Evolutionary conservation across 2,329 filamentous ascomycete species (phyloP).

Genomic region (Colletotrichum plurivorum): DNA sequence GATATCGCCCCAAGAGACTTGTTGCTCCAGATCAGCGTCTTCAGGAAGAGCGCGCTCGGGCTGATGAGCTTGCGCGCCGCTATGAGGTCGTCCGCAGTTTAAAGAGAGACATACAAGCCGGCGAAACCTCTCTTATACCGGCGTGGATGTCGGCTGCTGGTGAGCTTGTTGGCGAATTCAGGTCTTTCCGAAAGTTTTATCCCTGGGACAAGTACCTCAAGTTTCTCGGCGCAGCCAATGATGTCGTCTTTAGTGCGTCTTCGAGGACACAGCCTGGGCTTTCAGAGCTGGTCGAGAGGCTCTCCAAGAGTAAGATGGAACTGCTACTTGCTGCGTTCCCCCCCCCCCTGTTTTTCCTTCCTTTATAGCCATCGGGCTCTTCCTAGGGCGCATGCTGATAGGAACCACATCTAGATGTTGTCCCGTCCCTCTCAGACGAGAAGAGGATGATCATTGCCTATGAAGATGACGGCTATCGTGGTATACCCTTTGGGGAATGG

Average conservation of each 20-base stretch:
- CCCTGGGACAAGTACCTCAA: slow-evolving; percentile 76
- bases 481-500: slow-evolving; percentile 87
- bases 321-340: slow-evolving; percentile 32
- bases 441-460: slow-evolving; percentile 46
- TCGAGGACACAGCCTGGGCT: slow-evolving; percentile 44
- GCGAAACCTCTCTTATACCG: slow-evolving; percentile 59
- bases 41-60: slow-evolving; percentile 60
- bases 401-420: slow-evolving; percentile 46
- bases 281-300: slow-evolving; percentile 65
- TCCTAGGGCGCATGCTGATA: not conserved
- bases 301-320: slow-evolving; percentile 64
- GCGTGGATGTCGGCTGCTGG: slow-evolving; percentile 72
- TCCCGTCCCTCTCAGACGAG: slow-evolving; percentile 43
- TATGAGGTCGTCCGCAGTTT: slow-evolving; percentile 61
- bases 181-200: slow-evolving; percentile 74
- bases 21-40: slow-evolving; percentile 60
- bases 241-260: slow-evolving; percentile 40
- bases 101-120: slow-evolving; percentile 57
- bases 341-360: not conserved
- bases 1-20: slow-evolving; percentile 63
- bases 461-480: slow-evolving; percentile 71
- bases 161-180: slow-evolving; percentile 74
- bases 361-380: not conserved
- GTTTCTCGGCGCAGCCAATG: slow-evolving; percentile 61
- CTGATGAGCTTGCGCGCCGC: slow-evolving; percentile 55